Evolutionary conservation across 2,329 filamentous ascomycete genomes (phyloP).

Genomic region (Ophiostoma sp.): DNA sequence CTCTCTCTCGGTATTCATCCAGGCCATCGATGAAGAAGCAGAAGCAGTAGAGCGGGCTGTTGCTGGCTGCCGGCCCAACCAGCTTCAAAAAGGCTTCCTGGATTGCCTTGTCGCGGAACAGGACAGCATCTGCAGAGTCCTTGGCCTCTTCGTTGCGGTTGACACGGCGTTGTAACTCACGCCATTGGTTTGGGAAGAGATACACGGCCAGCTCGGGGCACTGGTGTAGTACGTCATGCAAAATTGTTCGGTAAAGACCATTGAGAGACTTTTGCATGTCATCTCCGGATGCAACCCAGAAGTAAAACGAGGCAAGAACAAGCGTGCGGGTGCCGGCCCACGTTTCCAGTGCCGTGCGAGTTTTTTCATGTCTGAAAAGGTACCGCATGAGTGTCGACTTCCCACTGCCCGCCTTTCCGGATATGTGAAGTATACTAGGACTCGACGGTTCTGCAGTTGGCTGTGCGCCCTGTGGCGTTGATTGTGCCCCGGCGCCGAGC

Average conservation of each 20-base stretch:
- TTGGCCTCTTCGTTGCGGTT: background rate
- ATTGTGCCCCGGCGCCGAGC: background rate
- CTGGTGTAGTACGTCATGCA: background rate
- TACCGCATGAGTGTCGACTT: conserved; percentile 8
- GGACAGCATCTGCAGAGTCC: background rate
- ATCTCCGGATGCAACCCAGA: background rate
- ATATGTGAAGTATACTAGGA: conserved; percentile 1
- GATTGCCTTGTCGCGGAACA: conserved; percentile 1
- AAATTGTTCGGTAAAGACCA: background rate
- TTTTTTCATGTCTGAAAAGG: background rate
- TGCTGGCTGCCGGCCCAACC: conserved; percentile 9
- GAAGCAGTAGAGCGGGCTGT: conserved; percentile 21
- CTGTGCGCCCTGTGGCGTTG: background rate
- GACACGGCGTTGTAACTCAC: background rate
- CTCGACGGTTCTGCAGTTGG: background rate
- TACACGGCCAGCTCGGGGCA: background rate
- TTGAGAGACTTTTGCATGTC: conserved; percentile 11
- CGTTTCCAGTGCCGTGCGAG: background rate
- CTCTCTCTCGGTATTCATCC: background rate
- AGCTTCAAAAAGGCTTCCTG: background rate
- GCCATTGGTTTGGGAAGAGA: conserved; percentile 1
- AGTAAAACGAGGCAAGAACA: background rate
- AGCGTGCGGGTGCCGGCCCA: background rate
- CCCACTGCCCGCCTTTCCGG: background rate
- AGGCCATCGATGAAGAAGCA: conserved; percentile 18